Evolutionary conservation across 202 grass and related monocot species (phyloP).

Genomic region (Musa balbisiana): DNA sequence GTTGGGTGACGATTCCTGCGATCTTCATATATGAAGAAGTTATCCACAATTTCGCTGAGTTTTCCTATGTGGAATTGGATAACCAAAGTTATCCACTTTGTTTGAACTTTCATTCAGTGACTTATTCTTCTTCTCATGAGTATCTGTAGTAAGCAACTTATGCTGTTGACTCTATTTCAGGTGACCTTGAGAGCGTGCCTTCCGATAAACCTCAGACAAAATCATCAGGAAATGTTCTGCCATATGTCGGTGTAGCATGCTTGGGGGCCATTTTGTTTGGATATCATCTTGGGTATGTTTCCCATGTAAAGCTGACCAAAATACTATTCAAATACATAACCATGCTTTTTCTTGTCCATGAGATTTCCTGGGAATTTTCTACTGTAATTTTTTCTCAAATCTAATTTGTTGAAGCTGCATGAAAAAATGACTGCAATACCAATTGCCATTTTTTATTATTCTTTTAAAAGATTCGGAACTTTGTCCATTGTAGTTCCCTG

Average conservation of each 20-base stretch:
- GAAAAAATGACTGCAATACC: background rate
- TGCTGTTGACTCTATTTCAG: conserved; percentile 36
- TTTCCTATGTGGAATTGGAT: background rate
- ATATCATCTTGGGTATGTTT: conserved; percentile 88
- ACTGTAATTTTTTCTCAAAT: background rate
- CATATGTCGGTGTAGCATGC: conserved; percentile 92
- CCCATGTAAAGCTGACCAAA: background rate
- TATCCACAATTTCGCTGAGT: background rate
- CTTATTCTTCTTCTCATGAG: background rate
- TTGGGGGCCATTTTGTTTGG: conserved; percentile 96
- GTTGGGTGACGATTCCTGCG: too few relatives aligned
- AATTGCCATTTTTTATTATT: background rate
- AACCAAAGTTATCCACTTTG: background rate
- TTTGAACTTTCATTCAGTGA: background rate
- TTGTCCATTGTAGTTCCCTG: background rate
- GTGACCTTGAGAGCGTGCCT: conserved; percentile 57
- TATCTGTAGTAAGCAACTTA: background rate
- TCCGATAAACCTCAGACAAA: conserved; percentile 52
- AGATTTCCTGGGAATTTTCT: background rate
- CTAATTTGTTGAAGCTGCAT: background rate
- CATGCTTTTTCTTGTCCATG: background rate
- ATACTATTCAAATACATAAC: background rate
- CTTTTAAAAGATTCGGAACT: background rate
- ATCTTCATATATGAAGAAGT: too few relatives aligned
- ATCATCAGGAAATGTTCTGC: conserved; percentile 78